These are phyloP conservation scores for Fagus crenata DNA, from an alignment of 306 rosid species.

Conservation along the genomic window DNA sequence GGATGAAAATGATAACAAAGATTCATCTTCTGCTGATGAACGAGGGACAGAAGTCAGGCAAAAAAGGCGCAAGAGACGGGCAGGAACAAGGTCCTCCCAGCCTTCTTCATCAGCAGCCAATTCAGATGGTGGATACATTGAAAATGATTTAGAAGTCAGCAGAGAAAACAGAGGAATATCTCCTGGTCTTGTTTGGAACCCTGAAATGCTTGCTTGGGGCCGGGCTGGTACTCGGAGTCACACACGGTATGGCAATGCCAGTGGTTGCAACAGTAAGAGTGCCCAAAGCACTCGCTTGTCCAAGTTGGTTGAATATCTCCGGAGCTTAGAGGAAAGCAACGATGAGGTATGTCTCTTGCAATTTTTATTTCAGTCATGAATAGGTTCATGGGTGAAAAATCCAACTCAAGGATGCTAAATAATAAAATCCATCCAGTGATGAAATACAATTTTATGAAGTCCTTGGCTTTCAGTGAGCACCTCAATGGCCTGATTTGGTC, in stretches of 20 bases:
- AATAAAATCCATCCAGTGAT: neutral
- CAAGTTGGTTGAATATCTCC: constrained; percentile 73
- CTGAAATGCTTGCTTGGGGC: constrained; percentile 89
- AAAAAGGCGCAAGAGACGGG: constrained; percentile 63
- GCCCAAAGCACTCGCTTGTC: constrained; percentile 67
- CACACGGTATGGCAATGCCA: constrained; percentile 73
- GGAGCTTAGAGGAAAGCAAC: constrained; percentile 59
- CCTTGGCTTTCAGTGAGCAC: constrained; percentile 22
- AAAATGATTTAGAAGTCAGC: constrained; percentile 63
- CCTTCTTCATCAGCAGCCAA: constrained; percentile 77
- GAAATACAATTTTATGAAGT: neutral
- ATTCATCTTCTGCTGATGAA: constrained; percentile 78
- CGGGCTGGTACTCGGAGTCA: constrained; percentile 85
- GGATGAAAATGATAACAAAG: constrained; percentile 62
- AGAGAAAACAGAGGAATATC: constrained; percentile 64
- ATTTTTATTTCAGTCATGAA: neutral
- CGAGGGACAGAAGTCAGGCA: constrained; percentile 52
- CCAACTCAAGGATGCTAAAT: constrained; percentile 16
- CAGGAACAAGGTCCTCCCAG: constrained; percentile 60
- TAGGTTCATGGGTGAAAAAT: constrained; percentile 10
- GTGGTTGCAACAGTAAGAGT: constrained; percentile 64
- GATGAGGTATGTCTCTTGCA: constrained; percentile 57
- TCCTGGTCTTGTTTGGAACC: constrained; percentile 63
- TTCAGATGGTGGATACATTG: constrained; percentile 59
- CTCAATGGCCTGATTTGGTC: neutral